Evolutionary conservation across 305 asterid genomes (phyloP), one percentile per base, ranked within the genome.

Genomic region (Caryopteris hybrid): DNA sequence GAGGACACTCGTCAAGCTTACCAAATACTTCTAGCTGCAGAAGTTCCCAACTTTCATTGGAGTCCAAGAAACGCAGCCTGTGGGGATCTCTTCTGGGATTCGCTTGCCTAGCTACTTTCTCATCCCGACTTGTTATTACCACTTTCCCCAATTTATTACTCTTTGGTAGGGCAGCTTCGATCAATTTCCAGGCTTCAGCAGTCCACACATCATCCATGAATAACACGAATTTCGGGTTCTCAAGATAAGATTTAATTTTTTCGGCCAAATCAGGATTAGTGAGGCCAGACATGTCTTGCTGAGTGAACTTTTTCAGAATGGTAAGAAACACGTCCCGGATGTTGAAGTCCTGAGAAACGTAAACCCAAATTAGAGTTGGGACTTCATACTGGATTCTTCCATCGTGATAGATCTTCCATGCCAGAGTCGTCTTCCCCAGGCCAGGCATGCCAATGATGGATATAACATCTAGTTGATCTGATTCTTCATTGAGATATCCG

Each of bases 371-470:
- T 2, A 53, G 69, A 14, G 62, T 52, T 0, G 70, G 64, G 20
- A 76, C 64, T 14, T 66, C 52, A 4, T 7, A 71, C 33, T 61
- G 55, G 33, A 76, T 39, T 23, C 10, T 27, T 9, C 27, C 29
- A 46, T 76, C 74, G 14, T 20, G 61, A 27, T 41, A 71, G 16
- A 77, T 53, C 55, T 64, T 76, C 54, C 72, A 50, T 8, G 77
- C 80, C 13, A 76, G 22, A 14, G 80, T 76, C 23, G 77, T 71
- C 61, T 76, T 76, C 31, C 80, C 73, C 8, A 65, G 48, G 43
- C 77, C 80, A 17, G 66, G 68, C 76, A 76, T 59, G 22, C 80
- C 80, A 11, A 59, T 34, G 18, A 68, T 65, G 58, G 81, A 66
- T 43, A 76, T 67, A 8, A 72, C 74, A 3, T 70, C 76, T 2